Evolutionary conservation across 73 alveolate genomes (phyloP), one percentile per base, ranked within the genome.

Genomic region (Paramecium primaurelia): DNA sequence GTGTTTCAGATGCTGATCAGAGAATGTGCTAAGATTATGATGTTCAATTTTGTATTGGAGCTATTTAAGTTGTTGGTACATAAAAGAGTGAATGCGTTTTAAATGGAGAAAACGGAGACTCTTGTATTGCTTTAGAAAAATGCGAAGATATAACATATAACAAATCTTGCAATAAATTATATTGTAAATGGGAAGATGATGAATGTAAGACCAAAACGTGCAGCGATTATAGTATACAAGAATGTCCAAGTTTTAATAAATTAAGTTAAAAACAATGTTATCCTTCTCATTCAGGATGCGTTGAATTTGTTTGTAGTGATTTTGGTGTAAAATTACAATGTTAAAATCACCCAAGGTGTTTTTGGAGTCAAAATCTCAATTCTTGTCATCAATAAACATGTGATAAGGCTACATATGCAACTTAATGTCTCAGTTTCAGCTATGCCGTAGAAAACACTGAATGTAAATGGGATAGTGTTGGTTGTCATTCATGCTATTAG

Each of bases 361-460:
- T 42, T 38, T 75, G 88, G 88, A 42, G 88, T 38, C 8, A 75
- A 25, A 18, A 36, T 38, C 36, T 75, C 64, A 75, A 75, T 75
- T 75, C 58, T 30, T 75, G 88, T 75, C 60, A 38, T 75, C 68
- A 75, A 75, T 36, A 38, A 38, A 38, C 88, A 38, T 75, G 88
- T 37, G 58, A 16, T n/a, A 38, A 75, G 20, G 88, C 69, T 30
- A 75, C 60, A 75, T 36, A 75, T 38, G 68, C 58, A 38, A 38
- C 88, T 12, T 38, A 75, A 75, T 75, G 88, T 75, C 47, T 38
- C 18, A 42, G 68, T 42, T 75, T 75, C 10, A 38, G 60, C 25
- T 75, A 36, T 20, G 44, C 18, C 5, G 58, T 38, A 30, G 58
- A 75, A n/a, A 42, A 42, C 2, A 20, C 60, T 12, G 58, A 38